Evolutionary conservation across 2,329 filamentous ascomycete species (phyloP), one percentile per base, ranked within the genome.

Genomic region (Pyricularia grisea): DNA sequence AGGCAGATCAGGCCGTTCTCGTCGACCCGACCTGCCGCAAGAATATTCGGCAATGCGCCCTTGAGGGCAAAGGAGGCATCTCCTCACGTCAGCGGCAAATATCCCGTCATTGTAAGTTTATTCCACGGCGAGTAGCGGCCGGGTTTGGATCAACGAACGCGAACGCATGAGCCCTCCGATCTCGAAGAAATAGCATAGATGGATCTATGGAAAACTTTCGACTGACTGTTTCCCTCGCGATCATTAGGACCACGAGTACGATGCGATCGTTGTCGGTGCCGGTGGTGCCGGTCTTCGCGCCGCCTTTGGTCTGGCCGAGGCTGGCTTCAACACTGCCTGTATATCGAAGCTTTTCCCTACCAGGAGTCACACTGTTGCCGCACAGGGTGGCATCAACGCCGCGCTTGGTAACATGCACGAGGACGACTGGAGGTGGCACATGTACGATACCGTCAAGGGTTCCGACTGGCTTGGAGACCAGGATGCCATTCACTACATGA

Each of bases 401-500:
- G 92, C 92, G 67, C 85, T 95, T 69, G 92, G 92, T 77, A 97
- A 97, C 84, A 97, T 97, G 94, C 93, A 97, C 86, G 88, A 94
- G 84, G 94, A 97, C 77, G 93, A 97, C 83, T 97, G 94, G 94
- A 90, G 93, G 85, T 97, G 94, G 94, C 94, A 97, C 83, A 97
- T 97, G 94, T 97, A 97, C 85, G 94, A 97, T 81, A 97, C 94
- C 63, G 94, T 97, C 79, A 97, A 97, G 86, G 94, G 94, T 73
- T 97, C 92, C 73, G 94, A 97, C 85, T 97, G 94, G 94, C 88
- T 97, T 67, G 94, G 94, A 80, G 94, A 97, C 81, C 94, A 97
- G 82, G 94, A 97, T 79, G 94, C 94, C 73, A 97, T 97, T 78
- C 94, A 97, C 83, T 97, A 97, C 85, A 97, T 97, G 94, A 97